Evolutionary conservation across 495 filamentous ascomycete species (phyloP).

Genomic region (Penicillium robsamsonii): DNA sequence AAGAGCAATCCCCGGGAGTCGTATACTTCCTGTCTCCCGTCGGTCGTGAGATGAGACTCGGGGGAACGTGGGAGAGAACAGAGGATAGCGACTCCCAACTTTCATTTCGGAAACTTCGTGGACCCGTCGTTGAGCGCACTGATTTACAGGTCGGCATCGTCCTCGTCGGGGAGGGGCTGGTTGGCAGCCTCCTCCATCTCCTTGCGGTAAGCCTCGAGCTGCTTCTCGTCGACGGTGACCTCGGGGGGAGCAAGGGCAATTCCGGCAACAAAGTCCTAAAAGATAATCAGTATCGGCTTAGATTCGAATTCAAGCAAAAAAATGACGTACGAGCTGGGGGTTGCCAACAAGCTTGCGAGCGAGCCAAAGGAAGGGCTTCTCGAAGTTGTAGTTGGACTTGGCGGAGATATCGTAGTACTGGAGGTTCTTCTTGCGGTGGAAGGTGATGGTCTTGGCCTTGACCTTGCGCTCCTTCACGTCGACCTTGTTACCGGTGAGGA

Average conservation of each 20-base stretch:
- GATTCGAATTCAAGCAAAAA: neutral
- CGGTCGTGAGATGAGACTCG: neutral
- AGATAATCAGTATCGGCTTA: slow-evolving; percentile 8
- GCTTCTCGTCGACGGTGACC: slow-evolving; percentile 77
- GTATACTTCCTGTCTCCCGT: slow-evolving; percentile 3
- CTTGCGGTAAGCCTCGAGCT: slow-evolving; percentile 76
- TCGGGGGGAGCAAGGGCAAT: slow-evolving; percentile 92
- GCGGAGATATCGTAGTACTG: slow-evolving; percentile 99
- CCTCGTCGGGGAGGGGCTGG: slow-evolving; percentile 92
- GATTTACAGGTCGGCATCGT: slow-evolving; percentile 73
- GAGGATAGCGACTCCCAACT: slow-evolving; percentile 11
- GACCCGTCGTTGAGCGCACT: slow-evolving; percentile 14
- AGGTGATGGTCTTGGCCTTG: slow-evolving; percentile 99
- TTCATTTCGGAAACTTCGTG: slow-evolving; percentile 19
- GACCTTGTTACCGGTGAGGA: slow-evolving; percentile 98
- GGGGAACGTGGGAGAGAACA: neutral
- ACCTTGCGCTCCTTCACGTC: slow-evolving; percentile 99
- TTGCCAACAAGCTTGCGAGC: slow-evolving; percentile 98
- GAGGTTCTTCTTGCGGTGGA: slow-evolving; percentile 99
- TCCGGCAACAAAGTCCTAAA: slow-evolving; percentile 93
- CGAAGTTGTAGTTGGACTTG: slow-evolving; percentile 99
- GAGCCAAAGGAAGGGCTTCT: slow-evolving; percentile 99
- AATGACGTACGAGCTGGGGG: slow-evolving; percentile 68
- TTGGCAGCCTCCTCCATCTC: slow-evolving; percentile 84
- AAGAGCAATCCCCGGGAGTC: slow-evolving; percentile 11